Evolutionary conservation across 768 basidiomycete species (phyloP).

Genomic region (Panellus pusillus): DNA sequence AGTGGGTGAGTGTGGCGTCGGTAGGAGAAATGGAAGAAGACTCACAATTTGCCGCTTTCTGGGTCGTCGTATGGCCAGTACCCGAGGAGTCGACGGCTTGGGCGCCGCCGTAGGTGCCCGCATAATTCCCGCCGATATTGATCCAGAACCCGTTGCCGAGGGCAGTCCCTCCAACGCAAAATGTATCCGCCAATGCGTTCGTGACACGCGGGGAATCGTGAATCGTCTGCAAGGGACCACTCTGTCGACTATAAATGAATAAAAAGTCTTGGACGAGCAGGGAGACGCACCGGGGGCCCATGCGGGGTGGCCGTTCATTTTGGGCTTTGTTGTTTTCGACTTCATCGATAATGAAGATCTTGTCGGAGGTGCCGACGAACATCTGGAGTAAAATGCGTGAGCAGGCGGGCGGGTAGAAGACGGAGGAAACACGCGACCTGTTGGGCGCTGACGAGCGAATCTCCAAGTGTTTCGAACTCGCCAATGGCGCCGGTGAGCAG

Average conservation of each 20-base stretch:
- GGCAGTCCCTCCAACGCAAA: conserved; percentile 70
- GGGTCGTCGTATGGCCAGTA: conserved; percentile 57
- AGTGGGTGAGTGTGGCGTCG: conserved; percentile 2
- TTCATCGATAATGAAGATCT: conserved; percentile 72
- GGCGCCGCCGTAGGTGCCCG: conserved; percentile 59
- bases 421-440: conserved; percentile 44
- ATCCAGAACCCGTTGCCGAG: conserved; percentile 82
- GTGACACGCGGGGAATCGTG: conserved; percentile 66
- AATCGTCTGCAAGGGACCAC: conserved; percentile 57
- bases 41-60: conserved; percentile 61
- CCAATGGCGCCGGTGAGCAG: conserved; percentile 43
- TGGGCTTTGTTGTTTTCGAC: conserved; percentile 68
- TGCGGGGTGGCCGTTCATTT: conserved; percentile 68
- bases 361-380: conserved; percentile 50
- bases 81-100: conserved; percentile 46
- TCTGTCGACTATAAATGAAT: conserved; percentile 29
- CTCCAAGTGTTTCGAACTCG: conserved; percentile 67
- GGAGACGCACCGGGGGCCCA: conserved; percentile 61
- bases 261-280: not conserved
- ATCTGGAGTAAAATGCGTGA: conserved; percentile 31
- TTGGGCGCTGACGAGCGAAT: conserved; percentile 73
- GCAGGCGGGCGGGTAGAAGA: not conserved
- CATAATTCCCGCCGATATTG: conserved; percentile 76
- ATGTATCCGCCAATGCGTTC: conserved; percentile 77
- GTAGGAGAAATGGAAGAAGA: not conserved